Evolutionary conservation across 768 basidiomycete species (phyloP).

Genomic region (Boletus patriciae): DNA sequence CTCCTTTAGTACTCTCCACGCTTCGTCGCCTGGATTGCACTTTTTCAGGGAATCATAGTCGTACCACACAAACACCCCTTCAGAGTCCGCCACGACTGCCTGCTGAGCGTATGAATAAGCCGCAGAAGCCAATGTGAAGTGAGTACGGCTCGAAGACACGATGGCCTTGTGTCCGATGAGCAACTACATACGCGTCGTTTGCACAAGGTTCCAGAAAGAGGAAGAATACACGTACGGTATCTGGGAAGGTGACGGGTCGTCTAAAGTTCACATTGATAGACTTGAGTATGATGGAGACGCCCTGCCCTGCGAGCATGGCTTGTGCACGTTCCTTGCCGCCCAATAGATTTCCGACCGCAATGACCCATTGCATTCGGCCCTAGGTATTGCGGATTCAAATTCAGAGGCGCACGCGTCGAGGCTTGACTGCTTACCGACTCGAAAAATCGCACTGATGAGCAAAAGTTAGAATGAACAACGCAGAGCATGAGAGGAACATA

Average conservation of each 20-base stretch:
- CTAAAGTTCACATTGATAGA: constrained; percentile 65
- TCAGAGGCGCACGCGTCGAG: not conserved
- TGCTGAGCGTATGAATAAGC: constrained; percentile 67
- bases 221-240: constrained; percentile 53
- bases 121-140: constrained; percentile 52
- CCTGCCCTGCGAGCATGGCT: constrained; percentile 61
- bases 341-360: constrained; percentile 52
- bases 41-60: constrained; percentile 69
- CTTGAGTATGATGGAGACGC: constrained; percentile 74
- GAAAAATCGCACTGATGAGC: constrained; percentile 57
- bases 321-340: constrained; percentile 57
- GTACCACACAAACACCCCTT: constrained; percentile 72
- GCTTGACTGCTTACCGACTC: constrained; percentile 52
- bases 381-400: constrained; percentile 22
- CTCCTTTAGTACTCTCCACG: constrained; percentile 35
- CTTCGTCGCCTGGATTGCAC: constrained; percentile 57
- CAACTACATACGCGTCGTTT: constrained; percentile 39
- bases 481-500: constrained; percentile 29
- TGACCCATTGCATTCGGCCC: constrained; percentile 72
- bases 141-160: constrained; percentile 36
- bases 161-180: constrained; percentile 62
- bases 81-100: constrained; percentile 62
- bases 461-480: not conserved
- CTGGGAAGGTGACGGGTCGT: constrained; percentile 72
- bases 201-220: constrained; percentile 1